A percentile compares a stretch with the other conserved stretches of the same genome.
These are phyloP conservation scores for Metschnikowia cerradonensis DNA, from an alignment of 805 yeast species.

Conservation along the genomic window DNA sequence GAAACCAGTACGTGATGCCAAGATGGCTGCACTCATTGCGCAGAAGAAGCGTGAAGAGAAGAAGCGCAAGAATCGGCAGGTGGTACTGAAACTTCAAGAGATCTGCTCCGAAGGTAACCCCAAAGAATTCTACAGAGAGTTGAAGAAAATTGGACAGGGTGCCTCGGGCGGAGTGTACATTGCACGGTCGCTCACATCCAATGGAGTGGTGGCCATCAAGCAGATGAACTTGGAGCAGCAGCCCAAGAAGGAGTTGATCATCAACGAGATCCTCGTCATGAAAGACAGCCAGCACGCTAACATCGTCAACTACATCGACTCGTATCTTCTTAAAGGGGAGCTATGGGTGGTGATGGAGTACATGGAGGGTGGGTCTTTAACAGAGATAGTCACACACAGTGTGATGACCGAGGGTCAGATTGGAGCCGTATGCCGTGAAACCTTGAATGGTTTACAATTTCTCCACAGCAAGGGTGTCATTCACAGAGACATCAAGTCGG, in stretches of 20 bases:
- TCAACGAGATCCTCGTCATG: slow-evolving; percentile 31
- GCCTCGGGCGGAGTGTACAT: slow-evolving; percentile 97
- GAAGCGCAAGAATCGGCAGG: slow-evolving; percentile 65
- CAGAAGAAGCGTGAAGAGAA: slow-evolving; percentile 78
- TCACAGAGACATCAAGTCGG: slow-evolving; percentile 95
- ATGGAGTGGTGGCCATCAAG: slow-evolving; percentile 73
- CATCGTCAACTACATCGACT: slow-evolving; percentile 20
- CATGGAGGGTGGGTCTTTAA: slow-evolving; percentile 97
- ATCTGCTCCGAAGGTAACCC: slow-evolving; percentile 90
- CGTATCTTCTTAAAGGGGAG: slow-evolving; percentile 57
- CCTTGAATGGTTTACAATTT: slow-evolving; percentile 79
- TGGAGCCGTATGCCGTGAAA: slow-evolving; percentile 91
- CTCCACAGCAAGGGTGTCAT: slow-evolving; percentile 89
- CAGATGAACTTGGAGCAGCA: slow-evolving; percentile 94
- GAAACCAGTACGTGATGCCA: slow-evolving; percentile 45
- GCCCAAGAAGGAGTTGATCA: slow-evolving; percentile 91
- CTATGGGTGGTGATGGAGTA: slow-evolving; percentile 98
- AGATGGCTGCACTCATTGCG: slow-evolving; percentile 51
- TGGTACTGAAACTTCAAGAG: slow-evolving; percentile 62
- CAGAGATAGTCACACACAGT: slow-evolving; percentile 90
- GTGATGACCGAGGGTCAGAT: slow-evolving; percentile 92
- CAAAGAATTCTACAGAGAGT: slow-evolving; percentile 55
- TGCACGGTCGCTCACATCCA: slow-evolving; percentile 53
- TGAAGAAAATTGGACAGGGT: slow-evolving; percentile 93
- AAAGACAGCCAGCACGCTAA: slow-evolving; percentile 19